Evolutionary conservation across 345 rosid genomes (phyloP).

Genomic region (Syzygium oleosum): DNA sequence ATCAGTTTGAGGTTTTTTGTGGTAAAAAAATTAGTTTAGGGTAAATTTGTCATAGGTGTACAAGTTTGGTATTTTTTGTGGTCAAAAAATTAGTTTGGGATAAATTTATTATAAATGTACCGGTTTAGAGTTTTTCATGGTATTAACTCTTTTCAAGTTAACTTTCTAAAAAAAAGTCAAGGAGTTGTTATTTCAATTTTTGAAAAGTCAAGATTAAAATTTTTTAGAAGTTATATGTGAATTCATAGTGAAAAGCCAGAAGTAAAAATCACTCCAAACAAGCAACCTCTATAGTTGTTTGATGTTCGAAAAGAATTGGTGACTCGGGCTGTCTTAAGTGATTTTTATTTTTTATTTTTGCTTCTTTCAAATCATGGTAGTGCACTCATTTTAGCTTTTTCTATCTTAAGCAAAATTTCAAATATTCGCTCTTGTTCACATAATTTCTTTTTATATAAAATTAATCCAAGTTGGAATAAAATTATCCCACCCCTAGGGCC

Average conservation of each 20-base stretch:
- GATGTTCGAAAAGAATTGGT: background rate
- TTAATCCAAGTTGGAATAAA: background rate
- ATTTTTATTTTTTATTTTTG: background rate
- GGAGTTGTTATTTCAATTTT: background rate
- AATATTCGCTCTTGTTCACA: no score
- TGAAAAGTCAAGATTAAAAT: background rate
- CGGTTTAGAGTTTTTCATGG: no score
- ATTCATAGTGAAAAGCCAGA: background rate
- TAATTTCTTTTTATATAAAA: background rate
- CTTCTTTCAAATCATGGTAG: background rate
- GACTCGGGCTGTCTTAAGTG: background rate
- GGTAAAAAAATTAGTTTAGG: no score
- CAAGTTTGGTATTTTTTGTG: no score
- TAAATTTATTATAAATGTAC: no score
- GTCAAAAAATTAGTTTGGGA: no score
- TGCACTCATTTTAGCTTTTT: background rate
- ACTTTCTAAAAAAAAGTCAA: background rate
- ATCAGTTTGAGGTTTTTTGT: no score
- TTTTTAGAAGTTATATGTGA: background rate
- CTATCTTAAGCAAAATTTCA: background rate
- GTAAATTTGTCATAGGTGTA: no score
- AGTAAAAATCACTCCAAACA: background rate
- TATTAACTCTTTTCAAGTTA: background rate
- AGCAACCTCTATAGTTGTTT: background rate
- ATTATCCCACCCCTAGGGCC: background rate